phyloP scores from a whole-genome alignment of 495 filamentous ascomycete species.

The Penicillium robsamsonii region DNA sequence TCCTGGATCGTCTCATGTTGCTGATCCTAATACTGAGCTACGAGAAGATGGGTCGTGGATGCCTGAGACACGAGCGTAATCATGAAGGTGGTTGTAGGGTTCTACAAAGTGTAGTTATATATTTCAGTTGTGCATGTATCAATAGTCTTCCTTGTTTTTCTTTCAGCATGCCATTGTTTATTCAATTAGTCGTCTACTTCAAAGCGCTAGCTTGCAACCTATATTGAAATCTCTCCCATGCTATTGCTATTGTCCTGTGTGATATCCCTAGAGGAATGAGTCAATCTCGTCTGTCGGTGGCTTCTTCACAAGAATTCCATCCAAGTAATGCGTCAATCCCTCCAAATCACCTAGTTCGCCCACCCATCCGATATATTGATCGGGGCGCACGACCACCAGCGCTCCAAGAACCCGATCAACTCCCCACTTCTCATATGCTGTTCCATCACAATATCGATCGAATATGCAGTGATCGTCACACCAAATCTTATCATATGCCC shows the following conservation, averaged over 20 bases:
- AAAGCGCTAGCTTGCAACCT: background rate
- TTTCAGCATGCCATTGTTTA: background rate
- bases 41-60: slow-evolving; percentile 12
- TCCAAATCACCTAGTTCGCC: slow-evolving; percentile 54
- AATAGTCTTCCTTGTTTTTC: background rate
- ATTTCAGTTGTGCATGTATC: background rate
- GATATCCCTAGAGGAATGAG: background rate
- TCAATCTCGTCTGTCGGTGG: background rate
- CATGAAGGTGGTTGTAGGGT: background rate
- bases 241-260: background rate
- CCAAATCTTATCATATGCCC: slow-evolving; percentile 64
- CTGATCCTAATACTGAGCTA: slow-evolving; percentile 12
- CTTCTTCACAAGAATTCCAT: slow-evolving; percentile 21
- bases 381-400: slow-evolving; percentile 57
- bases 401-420: slow-evolving; percentile 58
- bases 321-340: slow-evolving; percentile 37
- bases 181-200: background rate
- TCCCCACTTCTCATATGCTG: slow-evolving; percentile 61
- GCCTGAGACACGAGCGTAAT: background rate
- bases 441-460: slow-evolving; percentile 52
- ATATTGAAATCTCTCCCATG: background rate
- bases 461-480: slow-evolving; percentile 60
- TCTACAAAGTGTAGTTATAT: background rate
- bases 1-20: slow-evolving; percentile 20
- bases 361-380: slow-evolving; percentile 64